Evolutionary conservation across 805 yeast species (phyloP).

Genomic region (Metschnikowia vanudenii): DNA sequence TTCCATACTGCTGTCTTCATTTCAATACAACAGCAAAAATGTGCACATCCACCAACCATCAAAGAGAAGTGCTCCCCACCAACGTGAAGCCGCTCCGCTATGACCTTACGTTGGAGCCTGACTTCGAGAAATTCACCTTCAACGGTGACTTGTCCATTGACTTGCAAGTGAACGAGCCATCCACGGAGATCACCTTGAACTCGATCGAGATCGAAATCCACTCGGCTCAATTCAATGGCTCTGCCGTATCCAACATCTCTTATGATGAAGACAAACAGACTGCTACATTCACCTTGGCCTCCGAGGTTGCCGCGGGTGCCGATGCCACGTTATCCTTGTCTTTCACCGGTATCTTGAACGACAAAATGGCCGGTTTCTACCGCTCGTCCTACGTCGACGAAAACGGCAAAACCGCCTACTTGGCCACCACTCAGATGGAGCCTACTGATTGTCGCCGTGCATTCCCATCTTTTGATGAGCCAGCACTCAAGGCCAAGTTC

Average conservation of each 20-base stretch:
- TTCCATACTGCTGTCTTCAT: conserved; percentile 10
- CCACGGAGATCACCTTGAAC: conserved; percentile 54
- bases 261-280: conserved; percentile 40
- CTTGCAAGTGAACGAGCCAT: conserved; percentile 48
- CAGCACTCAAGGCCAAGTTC: conserved; percentile 73
- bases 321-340: conserved; percentile 46
- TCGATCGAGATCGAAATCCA: conserved; percentile 62
- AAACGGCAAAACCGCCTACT: conserved; percentile 62
- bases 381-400: conserved; percentile 58
- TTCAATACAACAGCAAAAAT: conserved; percentile 3
- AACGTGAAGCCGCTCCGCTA: conserved; percentile 43
- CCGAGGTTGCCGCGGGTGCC: conserved; percentile 34
- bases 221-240: conserved; percentile 40
- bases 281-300: conserved; percentile 40
- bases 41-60: conserved; percentile 12
- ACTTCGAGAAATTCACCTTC: conserved; percentile 56
- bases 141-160: conserved; percentile 55
- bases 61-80: conserved; percentile 43
- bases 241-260: conserved; percentile 22
- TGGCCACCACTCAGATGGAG: conserved; percentile 85
- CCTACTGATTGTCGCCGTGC: conserved; percentile 86
- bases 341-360: conserved; percentile 65
- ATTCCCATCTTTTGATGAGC: conserved; percentile 85
- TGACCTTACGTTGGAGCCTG: conserved; percentile 41
- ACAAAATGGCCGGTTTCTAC: conserved; percentile 82